Evolutionary conservation across 2,329 filamentous ascomycete species (phyloP), one percentile per base, ranked within the genome.

Genomic region (Trichoderma pleuroti): DNA sequence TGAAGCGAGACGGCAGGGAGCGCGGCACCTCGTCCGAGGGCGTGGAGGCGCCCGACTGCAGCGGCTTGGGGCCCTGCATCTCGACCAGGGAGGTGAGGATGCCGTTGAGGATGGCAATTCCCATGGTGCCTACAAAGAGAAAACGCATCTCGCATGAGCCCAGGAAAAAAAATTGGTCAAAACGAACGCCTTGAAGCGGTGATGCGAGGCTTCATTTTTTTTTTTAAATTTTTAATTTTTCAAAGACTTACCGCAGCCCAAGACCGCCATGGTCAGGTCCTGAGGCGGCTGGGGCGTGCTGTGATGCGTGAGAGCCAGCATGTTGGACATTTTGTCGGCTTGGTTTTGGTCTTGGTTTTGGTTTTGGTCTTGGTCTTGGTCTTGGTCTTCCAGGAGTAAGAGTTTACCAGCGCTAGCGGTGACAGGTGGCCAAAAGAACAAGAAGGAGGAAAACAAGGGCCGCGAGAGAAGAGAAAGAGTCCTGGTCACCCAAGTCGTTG

Each of bases 21-120:
- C 83, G 75, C 16, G 90, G 88, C 10, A 86, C 75, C 68, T 86
- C 84, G 52, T 86, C 83, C 61, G 77, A 75, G 2, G 84, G 84
- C 4, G 82, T 84, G 24, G 84, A 82, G 5, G 80, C 78, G 71
- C 83, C 80, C 4, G 84, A 82, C 77, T 83, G 83, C 61, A 83
- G 82, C 74, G 81, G 85, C 74, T 81, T 81, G 64, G 81, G 82
- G 28, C 80, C 82, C 68, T 84, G 84, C 78, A 86, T 82, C 74
- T 82, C 85, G 49, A 84, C 83, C 57, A 96, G 86, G 12, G 92
- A 92, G 72, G 88, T 85, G 75, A 97, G 87, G 77, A 97, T 91
- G 73, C 93, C 93, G 68, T 88, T 90, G 70, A 97, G 87, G 75
- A 97, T 94, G 71, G 93, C 93, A 72, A 93, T 92, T 71, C 93